Conservation (phyloP, 2,329 filamentous ascomycete species). For the Diplodia intermedia region DNA sequence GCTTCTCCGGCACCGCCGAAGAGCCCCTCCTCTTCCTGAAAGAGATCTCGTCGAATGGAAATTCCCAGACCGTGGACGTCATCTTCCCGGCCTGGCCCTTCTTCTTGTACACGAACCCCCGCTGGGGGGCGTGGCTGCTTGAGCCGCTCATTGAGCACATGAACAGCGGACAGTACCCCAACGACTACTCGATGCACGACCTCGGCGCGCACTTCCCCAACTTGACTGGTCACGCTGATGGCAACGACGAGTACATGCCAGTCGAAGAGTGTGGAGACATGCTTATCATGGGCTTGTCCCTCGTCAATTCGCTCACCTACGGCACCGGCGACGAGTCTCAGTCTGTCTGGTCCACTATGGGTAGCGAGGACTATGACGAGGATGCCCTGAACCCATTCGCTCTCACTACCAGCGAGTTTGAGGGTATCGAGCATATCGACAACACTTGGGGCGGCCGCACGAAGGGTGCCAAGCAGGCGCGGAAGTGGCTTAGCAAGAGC, state of each 20-base stretch:
- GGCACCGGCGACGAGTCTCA: constrained; percentile 61
- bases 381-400: constrained; percentile 54
- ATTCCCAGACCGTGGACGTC: constrained; percentile 85
- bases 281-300: constrained; percentile 79
- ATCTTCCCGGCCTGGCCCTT: constrained; percentile 88
- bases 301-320: constrained; percentile 76
- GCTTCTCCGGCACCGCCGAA: constrained; percentile 74
- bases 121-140: constrained; percentile 79
- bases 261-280: constrained; percentile 83
- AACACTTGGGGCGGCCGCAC: constrained; percentile 63
- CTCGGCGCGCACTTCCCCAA: constrained; percentile 76
- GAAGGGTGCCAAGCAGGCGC: constrained; percentile 63
- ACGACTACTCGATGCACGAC: constrained; percentile 81
- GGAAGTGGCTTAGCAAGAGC: constrained; percentile 71
- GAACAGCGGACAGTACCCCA: constrained; percentile 82
- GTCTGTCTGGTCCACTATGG: constrained; percentile 64
- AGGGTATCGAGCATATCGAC: constrained; percentile 66
- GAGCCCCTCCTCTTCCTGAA: constrained; percentile 80
- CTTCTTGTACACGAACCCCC: constrained; percentile 83
- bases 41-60: constrained; percentile 85
- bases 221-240: constrained; percentile 74
- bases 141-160: constrained; percentile 84
- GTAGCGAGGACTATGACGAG: constrained; percentile 38
- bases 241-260: constrained; percentile 76
- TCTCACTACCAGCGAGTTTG: constrained; percentile 57